Base-by-base conservation (phyloP, 257 asterid species). In the Primulina huaijiensis region DNA sequence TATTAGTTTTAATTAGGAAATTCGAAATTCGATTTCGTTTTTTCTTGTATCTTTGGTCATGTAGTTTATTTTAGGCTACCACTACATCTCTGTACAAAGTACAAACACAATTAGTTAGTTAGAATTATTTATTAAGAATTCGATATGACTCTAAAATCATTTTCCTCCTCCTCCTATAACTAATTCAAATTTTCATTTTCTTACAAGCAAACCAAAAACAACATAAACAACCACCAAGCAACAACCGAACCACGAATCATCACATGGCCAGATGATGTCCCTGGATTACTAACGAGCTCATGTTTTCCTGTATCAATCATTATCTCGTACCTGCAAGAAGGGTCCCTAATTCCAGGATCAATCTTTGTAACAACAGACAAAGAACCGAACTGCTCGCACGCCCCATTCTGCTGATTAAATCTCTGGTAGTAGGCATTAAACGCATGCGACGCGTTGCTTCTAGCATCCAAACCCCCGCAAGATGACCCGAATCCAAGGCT, bases 401-500 rank as follows among this genome's bases (percentile, higher is more conserved):
- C 64, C 59, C 98, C 95, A 57, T 65, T 77, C 75, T 68, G 84
- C 72, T 90, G 98, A 73, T 87, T 79, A 92, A 81, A 66, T 1
- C 90, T 84, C 83, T 93, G 98, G 25, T 83, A 93, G 63, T 84
- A 93, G 87, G 80, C 79, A 60, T 93, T 93, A 20, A 93, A 93
- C 5, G 96, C 98, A 14, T 87, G 90, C 0, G 97, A 90, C 17
- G 95, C 97, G 27, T 93, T 93, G 52, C 81, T 29, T 40, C 75
- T 67, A 2, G 67, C 84, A 30, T 90, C 95, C 59, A 90, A 2
- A 0, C 74, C 81, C 1, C 81, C 92, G 30, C 98, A 93, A 0
- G 98, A 87, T 0, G 97, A 89, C 11, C 97, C 97, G n/a, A 8
- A 82, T 19, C 95, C 97, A 0, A 93, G 94, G 20, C 96, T 87